These are phyloP conservation scores for Naganishia kalamii DNA, from an alignment of 768 basidiomycete species.

Conservation along the genomic window DNA sequence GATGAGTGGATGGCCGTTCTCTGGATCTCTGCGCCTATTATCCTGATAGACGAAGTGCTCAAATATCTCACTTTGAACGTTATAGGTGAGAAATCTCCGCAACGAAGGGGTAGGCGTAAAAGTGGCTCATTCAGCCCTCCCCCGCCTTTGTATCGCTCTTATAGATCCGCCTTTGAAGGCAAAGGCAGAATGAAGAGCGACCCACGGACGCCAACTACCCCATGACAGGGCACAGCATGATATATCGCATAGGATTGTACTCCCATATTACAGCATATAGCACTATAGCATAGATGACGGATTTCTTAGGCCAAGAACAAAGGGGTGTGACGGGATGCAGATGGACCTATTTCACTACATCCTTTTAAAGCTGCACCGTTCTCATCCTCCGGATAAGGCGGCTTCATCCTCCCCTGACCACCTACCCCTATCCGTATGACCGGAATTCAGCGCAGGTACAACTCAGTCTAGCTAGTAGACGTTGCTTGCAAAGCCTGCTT, in stretches of 20 bases:
- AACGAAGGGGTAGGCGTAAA: neutral
- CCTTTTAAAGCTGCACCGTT: too few relatives aligned
- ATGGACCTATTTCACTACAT: too few relatives aligned
- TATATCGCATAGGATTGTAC: conserved; percentile 2
- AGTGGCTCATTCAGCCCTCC: neutral
- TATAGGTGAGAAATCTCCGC: conserved; percentile 21
- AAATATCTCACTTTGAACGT: conserved; percentile 22
- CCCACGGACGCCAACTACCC: conserved; percentile 12
- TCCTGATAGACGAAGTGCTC: conserved; percentile 69
- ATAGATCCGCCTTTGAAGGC: conserved; percentile 17
- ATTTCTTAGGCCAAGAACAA: too few relatives aligned
- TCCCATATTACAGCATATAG: neutral
- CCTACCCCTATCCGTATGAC: too few relatives aligned
- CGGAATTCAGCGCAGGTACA: too few relatives aligned
- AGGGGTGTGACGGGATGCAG: too few relatives aligned
- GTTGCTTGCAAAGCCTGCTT: too few relatives aligned
- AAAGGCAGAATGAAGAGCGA: conserved; percentile 15
- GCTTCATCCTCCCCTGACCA: too few relatives aligned
- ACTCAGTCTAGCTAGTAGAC: too few relatives aligned
- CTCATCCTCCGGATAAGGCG: too few relatives aligned
- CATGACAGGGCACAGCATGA: conserved; percentile 2
- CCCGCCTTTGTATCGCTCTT: neutral
- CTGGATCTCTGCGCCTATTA: conserved; percentile 75
- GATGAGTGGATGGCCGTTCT: conserved; percentile 90
- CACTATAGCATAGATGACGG: neutral